Conservation (phyloP, 2,329 filamentous ascomycete genomes). For the Hirsutella thompsonii region DNA sequence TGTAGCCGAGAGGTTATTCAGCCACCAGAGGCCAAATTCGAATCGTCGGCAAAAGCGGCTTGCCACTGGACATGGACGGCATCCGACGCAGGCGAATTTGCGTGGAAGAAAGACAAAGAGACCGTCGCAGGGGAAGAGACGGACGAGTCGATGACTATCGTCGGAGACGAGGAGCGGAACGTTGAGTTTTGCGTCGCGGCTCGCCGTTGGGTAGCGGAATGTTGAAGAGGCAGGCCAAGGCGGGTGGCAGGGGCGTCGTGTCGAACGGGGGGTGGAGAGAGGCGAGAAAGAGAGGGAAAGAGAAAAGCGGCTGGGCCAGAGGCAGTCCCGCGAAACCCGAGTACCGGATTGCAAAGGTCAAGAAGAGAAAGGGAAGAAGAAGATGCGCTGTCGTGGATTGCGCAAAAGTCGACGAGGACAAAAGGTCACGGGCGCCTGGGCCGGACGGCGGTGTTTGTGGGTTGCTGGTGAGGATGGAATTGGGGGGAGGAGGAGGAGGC, state of each 20-base stretch:
- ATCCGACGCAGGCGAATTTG: not conserved
- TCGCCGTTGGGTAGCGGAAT: conserved; percentile 4
- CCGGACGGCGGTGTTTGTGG: not conserved
- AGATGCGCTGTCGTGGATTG: not conserved
- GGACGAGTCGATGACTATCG: not conserved
- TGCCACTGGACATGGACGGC: conserved; percentile 2
- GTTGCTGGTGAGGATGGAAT: not conserved
- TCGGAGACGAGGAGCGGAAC: not conserved
- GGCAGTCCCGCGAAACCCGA: no score
- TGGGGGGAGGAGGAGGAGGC: conserved; percentile 1
- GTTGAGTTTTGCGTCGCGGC: conserved; percentile 1
- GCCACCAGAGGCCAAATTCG: conserved; percentile 1
- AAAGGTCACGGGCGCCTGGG: not conserved
- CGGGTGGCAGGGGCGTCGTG: not conserved
- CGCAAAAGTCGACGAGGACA: not conserved
- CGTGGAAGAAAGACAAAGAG: not conserved
- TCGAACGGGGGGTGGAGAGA: not conserved
- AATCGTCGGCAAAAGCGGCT: conserved; percentile 3
- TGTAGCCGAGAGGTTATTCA: not conserved
- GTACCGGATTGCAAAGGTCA: no score
- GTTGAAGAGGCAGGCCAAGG: conserved; percentile 3
- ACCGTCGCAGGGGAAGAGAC: not conserved
- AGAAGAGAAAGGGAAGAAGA: not conserved
- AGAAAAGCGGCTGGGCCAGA: not conserved
- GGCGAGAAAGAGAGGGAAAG: not conserved